Percentiles rank a stretch among this genome's conserved stretches.
Conservation (phyloP, 768 basidiomycete species). For the Boletus sensibilis region DNA sequence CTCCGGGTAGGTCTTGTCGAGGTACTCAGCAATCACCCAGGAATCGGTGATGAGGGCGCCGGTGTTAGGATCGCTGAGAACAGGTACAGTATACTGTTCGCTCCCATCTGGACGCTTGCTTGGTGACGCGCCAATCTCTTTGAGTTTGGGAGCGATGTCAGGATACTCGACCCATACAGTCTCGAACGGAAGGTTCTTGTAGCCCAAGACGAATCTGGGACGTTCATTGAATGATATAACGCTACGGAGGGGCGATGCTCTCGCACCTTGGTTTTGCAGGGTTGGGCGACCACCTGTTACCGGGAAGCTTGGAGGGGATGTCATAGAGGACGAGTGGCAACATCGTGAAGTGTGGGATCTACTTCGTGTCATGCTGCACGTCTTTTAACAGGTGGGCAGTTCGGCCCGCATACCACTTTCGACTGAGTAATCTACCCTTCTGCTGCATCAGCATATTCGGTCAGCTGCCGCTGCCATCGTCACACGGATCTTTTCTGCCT, state of each 20-base stretch:
- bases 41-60: slow-evolving; percentile 31
- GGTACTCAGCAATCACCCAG: slow-evolving; percentile 34
- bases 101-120: slow-evolving; percentile 19
- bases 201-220: slow-evolving; percentile 31
- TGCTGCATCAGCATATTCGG: slow-evolving; percentile 3
- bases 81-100: slow-evolving; percentile 33
- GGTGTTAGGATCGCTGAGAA: slow-evolving; percentile 34
- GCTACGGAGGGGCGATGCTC: background rate
- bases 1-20: slow-evolving; percentile 36
- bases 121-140: slow-evolving; percentile 27
- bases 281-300: slow-evolving; percentile 38
- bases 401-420: background rate
- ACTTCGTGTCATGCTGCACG: background rate
- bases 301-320: slow-evolving; percentile 32
- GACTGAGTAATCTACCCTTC: background rate
- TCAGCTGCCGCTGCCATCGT: background rate
- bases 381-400: slow-evolving; percentile 1
- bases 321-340: slow-evolving; percentile 37
- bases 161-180: slow-evolving; percentile 37
- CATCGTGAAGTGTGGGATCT: slow-evolving; percentile 12
- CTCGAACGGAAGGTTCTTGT: slow-evolving; percentile 35
- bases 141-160: slow-evolving; percentile 28
- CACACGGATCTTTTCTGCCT: background rate
- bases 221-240: background rate
- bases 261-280: slow-evolving; percentile 38